Evolutionary conservation across 768 basidiomycete genomes (phyloP), one percentile per base, ranked within the genome.

Genomic region (Kwoniella botswanensis): DNA sequence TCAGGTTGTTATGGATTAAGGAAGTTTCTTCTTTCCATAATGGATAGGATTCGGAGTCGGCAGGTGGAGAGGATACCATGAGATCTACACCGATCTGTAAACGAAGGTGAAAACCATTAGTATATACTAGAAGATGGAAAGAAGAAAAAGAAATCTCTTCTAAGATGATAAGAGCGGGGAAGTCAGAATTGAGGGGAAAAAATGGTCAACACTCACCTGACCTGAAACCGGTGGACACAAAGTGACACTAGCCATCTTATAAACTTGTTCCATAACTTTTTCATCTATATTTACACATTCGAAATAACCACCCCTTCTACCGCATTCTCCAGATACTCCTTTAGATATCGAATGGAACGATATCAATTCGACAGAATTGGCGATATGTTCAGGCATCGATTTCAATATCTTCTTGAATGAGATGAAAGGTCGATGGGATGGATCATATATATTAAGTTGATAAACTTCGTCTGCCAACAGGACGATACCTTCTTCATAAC

Each of bases 401-500:
- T 87, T 85, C 2, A 97, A 89, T 63, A 93, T 87, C 84, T 93
- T 92, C 84, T 98, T 98, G 89, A 99, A 98, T 11, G 92, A 93
- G 61, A 89, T 88, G 88, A 99, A 99, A 0, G 92, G 88, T 82
- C 92, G 89, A 53, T 85, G 86, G 5, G 75, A 58, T 3, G 77
- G 78, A 56, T 87, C 86, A 86, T 95, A 94, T 55, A 98, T 88
- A 86, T 98, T 98, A 76, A 85, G 86, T 84, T 99, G 96, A 87
- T 99, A 98, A n/a, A 99, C 96, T 84, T 99, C 96, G 84, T 99
- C 96, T 0, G 96, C 96, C 74, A 98, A 88, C 62, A 99, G 88
- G 22, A 96, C 91, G 68, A 99, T 89, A 7, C 86, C 86, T 84
- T 98, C 86, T 74, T 91, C 87, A 81, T 94, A 92, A 84, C 94